phyloP scores from a whole-genome alignment of 768 basidiomycete genomes.

The Hortiboletus campestris region DNA sequence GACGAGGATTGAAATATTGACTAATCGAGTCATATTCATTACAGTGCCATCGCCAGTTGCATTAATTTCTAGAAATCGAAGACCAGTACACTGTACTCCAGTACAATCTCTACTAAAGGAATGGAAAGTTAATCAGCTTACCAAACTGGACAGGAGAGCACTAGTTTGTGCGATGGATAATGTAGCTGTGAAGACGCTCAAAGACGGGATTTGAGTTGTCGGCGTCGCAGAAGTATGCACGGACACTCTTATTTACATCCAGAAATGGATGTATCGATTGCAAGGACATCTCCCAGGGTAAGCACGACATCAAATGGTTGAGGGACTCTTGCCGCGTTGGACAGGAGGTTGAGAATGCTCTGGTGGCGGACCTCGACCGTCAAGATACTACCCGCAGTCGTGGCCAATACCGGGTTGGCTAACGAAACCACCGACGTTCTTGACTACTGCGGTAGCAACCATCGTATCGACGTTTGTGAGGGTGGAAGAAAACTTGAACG shows the following conservation, averaged over 20 bases:
- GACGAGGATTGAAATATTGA: constrained; percentile 55
- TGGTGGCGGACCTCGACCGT: constrained; percentile 85
- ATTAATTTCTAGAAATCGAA: constrained; percentile 5
- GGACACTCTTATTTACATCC: constrained; percentile 49
- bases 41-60: constrained; percentile 1
- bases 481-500: constrained; percentile 64
- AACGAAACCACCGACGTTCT: constrained; percentile 71
- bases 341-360: constrained; percentile 70
- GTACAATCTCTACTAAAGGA: neutral
- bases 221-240: constrained; percentile 31
- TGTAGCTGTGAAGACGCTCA: constrained; percentile 14
- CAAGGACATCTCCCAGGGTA: constrained; percentile 66
- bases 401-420: constrained; percentile 55
- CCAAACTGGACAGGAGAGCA: constrained; percentile 35
- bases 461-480: constrained; percentile 67
- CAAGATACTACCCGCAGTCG: constrained; percentile 69
- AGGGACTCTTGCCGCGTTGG: constrained; percentile 55
- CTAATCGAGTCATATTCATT: constrained; percentile 26
- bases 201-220: neutral
- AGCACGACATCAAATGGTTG: constrained; percentile 72
- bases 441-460: constrained; percentile 68
- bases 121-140: neutral
- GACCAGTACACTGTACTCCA: constrained; percentile 1
- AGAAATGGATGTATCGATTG: constrained; percentile 66
- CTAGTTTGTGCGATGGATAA: constrained; percentile 26